A percentile compares a stretch with the other conserved stretches of the same genome.
phyloP scores from a whole-genome alignment of 2,329 filamentous ascomycete genomes.

The Harringtonia aguacate region DNA sequence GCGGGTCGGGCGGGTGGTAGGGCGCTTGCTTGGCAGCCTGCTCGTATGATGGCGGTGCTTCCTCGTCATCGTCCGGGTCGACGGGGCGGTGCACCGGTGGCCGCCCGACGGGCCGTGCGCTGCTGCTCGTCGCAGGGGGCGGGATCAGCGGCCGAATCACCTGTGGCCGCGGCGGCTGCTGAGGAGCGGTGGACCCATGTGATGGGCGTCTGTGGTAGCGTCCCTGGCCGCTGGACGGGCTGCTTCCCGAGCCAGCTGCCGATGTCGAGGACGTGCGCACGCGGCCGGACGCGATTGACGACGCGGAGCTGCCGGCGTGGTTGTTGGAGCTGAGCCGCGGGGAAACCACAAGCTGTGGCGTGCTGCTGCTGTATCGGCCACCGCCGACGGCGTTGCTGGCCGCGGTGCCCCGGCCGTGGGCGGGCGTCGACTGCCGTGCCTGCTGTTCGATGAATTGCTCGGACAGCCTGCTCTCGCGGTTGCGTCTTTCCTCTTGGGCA shows the following conservation, averaged over 20 bases:
- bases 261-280: background rate
- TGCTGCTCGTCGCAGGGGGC: background rate
- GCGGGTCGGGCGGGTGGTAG: conserved; percentile 40
- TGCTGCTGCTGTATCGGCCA: conserved; percentile 2
- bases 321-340: conserved; percentile 25
- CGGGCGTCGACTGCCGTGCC: conserved; percentile 23
- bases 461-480: conserved; percentile 56
- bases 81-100: conserved; percentile 23
- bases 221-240: background rate
- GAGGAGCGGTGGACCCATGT: background rate
- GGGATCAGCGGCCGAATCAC: background rate
- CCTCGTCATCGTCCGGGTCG: conserved; percentile 27
- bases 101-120: conserved; percentile 3
- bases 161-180: background rate
- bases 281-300: background rate
- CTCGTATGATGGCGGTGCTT: conserved; percentile 47
- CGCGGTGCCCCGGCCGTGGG: conserved; percentile 16
- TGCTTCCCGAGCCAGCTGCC: background rate
- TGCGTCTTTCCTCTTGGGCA: conserved; percentile 47
- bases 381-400: conserved; percentile 6
- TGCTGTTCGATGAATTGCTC: conserved; percentile 62
- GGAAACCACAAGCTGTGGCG: background rate
- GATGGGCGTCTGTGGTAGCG: background rate
- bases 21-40: conserved; percentile 40
- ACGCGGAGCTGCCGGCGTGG: background rate